Evolutionary conservation across 73 alveolate genomes (phyloP).

Genomic region (Paramecium biaurelia): DNA sequence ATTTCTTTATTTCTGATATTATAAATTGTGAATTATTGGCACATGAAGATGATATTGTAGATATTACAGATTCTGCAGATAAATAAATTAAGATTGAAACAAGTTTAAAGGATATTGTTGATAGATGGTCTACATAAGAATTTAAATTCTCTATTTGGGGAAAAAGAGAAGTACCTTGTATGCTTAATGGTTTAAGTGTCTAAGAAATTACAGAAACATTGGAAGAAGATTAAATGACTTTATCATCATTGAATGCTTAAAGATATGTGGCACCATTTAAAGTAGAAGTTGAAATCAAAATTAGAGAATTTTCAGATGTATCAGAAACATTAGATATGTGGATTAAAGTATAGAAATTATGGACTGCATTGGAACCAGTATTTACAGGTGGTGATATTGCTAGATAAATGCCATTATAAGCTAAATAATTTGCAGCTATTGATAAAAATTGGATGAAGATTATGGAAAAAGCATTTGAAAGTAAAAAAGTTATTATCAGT

Average conservation of each 20-base stretch:
- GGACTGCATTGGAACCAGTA: constrained; percentile 99
- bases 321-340: constrained; percentile 98
- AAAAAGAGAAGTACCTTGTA: constrained; percentile 96
- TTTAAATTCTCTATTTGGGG: constrained; percentile 98
- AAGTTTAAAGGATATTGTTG: constrained; percentile 89
- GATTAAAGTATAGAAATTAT: constrained; percentile 99
- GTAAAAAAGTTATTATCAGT: constrained; percentile 96
- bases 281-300: constrained; percentile 85
- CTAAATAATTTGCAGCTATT: constrained; percentile 97
- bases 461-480: constrained; percentile 99
- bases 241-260: constrained; percentile 93
- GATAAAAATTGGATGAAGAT: constrained; percentile 99
- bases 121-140: constrained; percentile 94
- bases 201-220: constrained; percentile 98
- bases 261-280: constrained; percentile 96
- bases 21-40: constrained; percentile 90
- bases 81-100: constrained; percentile 95
- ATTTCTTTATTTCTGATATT: constrained; percentile 80
- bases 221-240: constrained; percentile 97
- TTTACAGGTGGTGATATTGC: constrained; percentile 99
- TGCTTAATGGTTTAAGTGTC: constrained; percentile 96
- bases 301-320: constrained; percentile 89
- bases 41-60: constrained; percentile 96
- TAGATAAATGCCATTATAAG: constrained; percentile 99
- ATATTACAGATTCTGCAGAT: constrained; percentile 99